A percentile compares a stretch with the other conserved stretches of the same genome.
Conservation (phyloP, 805 yeast genomes). For the Pachysolen tannophilus region DNA sequence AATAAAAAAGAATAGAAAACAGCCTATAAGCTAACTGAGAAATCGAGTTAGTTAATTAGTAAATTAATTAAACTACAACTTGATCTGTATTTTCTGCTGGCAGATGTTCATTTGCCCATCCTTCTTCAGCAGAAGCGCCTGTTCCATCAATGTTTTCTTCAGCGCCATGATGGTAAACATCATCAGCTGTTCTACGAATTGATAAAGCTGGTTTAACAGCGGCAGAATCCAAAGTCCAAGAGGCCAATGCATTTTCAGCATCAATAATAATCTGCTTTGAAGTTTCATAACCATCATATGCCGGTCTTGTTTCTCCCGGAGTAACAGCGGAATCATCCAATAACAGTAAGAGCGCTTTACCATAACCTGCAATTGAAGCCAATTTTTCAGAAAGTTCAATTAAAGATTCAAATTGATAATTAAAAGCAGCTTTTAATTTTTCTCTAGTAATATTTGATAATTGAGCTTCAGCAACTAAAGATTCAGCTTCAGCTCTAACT, state of each 20-base stretch:
- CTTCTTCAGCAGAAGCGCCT: constrained; percentile 42
- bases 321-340: constrained; percentile 81
- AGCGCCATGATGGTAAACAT: constrained; percentile 47
- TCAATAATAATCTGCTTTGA: constrained; percentile 82
- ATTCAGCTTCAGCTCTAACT: constrained; percentile 89
- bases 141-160: constrained; percentile 40
- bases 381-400: constrained; percentile 82
- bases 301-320: constrained; percentile 89
- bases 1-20: too few relatives aligned
- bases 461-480: constrained; percentile 88
- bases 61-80: too few relatives aligned
- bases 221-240: constrained; percentile 81
- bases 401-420: constrained; percentile 77
- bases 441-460: constrained; percentile 83
- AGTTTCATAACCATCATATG: constrained; percentile 84
- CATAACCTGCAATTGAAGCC: constrained; percentile 83
- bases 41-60: background rate
- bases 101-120: constrained; percentile 38
- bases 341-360: constrained; percentile 77
- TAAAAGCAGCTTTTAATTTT: constrained; percentile 75
- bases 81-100: too few relatives aligned
- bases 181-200: constrained; percentile 38
- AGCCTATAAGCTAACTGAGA: background rate
- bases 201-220: constrained; percentile 76
- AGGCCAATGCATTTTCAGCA: constrained; percentile 74